Evolutionary conservation across 129 eudicot genomes (phyloP).

Genomic region (Pulicaria dysenterica): DNA sequence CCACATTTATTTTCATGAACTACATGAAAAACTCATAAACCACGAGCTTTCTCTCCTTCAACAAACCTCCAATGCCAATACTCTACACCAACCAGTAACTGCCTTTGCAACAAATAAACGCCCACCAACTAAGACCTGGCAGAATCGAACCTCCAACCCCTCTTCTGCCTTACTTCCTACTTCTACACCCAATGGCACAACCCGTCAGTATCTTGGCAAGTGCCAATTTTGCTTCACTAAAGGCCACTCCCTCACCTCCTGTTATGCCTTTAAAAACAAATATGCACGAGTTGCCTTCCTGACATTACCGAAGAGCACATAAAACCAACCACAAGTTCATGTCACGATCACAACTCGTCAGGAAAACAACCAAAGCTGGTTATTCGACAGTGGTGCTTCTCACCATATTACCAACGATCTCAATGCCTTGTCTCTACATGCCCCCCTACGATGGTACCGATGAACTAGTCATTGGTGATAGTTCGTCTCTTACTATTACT

Average conservation of each 20-base stretch:
- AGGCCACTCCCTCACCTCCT: too few species aligned
- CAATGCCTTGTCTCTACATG: neutral
- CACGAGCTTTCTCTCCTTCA: neutral
- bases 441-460: neutral
- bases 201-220: neutral
- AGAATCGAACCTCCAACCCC: neutral
- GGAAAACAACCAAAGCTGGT: neutral
- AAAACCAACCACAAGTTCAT: neutral
- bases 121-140: neutral
- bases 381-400: neutral
- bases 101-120: too few species aligned
- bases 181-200: neutral
- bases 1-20: neutral
- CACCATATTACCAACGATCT: neutral
- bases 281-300: too few species aligned
- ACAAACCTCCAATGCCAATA: too few species aligned
- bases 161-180: neutral
- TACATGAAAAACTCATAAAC: neutral
- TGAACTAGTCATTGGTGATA: neutral
- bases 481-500: neutral
- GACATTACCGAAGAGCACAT: neutral
- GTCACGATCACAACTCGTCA: neutral
- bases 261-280: too few species aligned
- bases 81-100: too few species aligned
- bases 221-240: neutral